Evolutionary conservation across 108 stramenopile species (phyloP), one percentile per base, ranked within the genome.

Genomic region (Pseudonitzschia pungens): DNA sequence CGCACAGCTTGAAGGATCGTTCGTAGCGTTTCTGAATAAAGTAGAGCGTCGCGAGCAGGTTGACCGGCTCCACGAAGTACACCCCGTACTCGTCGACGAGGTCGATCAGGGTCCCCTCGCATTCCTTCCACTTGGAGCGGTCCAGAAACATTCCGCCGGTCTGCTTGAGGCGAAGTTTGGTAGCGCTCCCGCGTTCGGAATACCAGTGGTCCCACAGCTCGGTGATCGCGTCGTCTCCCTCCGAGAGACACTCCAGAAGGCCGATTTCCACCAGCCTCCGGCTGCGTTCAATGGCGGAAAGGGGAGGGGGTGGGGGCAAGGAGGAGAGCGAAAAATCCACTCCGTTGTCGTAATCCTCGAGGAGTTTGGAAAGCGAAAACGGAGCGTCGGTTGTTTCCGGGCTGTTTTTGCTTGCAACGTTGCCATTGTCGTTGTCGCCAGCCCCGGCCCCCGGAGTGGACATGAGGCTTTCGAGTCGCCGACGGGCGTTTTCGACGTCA

Each of bases 1-100:
- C 74, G 53, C 86, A 86, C 60, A 89, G 72, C 36, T 69, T 48
- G 64, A 83, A 80, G 52, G 86, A 81, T 65, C 87, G 85, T 5
- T 86, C 59, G 22, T 79, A 42, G 28, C 85, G 77, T 31, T 87
- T 87, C 82, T 80, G 82, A 32, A 89, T 62, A 56, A 77, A 87
- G 45, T 84, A 76, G 4, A 95, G 69, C 5, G 85, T 91, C 12
- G 93, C 93, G 24, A 95, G 77, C 32, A 85, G 85, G 80, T 92
- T 89, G 15, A 89, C 71, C 4, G 93, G 88, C 70, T 94, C 93
- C 11, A 64, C 60, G 82, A 88, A 94, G 41, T 84, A 75, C 7
- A 80, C 58, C 18, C 86, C 89, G 63, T 89, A 76, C 36, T 92
- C 80, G 22, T 83, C 68, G 71, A 91, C 84, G 56, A 92, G 48